These are phyloP conservation scores for Cladosporium sp. DNA, from an alignment of 2,329 filamentous ascomycete species.

Conservation along the genomic window DNA sequence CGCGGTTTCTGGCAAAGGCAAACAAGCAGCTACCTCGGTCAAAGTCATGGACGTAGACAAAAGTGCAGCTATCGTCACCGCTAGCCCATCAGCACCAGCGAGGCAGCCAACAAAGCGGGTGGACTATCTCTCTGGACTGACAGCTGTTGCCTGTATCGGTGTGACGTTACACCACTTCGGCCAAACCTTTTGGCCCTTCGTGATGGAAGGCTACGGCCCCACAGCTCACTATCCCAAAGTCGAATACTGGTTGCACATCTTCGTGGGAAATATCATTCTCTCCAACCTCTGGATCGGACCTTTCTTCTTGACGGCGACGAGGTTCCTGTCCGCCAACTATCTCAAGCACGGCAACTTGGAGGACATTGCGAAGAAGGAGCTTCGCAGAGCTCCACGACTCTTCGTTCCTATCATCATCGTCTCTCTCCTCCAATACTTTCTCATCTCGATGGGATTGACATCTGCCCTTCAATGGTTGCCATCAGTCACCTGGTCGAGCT, in stretches of 20 bases:
- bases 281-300: conserved; percentile 47
- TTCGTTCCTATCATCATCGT: conserved; percentile 44
- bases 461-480: conserved; percentile 43
- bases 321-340: conserved; percentile 42
- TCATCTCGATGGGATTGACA: conserved; percentile 42
- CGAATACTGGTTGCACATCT: conserved; percentile 40
- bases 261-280: conserved; percentile 41
- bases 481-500: conserved; percentile 45
- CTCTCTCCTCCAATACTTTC: conserved; percentile 44
- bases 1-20: background rate
- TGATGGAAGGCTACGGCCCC: conserved; percentile 26
- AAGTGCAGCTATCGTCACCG: conserved; percentile 3
- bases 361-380: conserved; percentile 42
- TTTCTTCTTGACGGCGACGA: conserved; percentile 47
- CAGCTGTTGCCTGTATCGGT: conserved; percentile 41
- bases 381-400: conserved; percentile 42
- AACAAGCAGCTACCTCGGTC: background rate
- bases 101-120: conserved; percentile 12
- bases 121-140: conserved; percentile 39
- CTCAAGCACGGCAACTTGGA: conserved; percentile 40
- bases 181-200: conserved; percentile 37
- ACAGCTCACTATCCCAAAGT: conserved; percentile 35
- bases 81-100: conserved; percentile 14
- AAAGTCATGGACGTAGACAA: background rate
- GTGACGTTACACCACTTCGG: conserved; percentile 45